Percentiles rank a stretch among this genome's conserved stretches.
These are phyloP conservation scores for Ustilago crameri DNA, from an alignment of 1,284 basidiomycete species.

Conservation along the genomic window DNA sequence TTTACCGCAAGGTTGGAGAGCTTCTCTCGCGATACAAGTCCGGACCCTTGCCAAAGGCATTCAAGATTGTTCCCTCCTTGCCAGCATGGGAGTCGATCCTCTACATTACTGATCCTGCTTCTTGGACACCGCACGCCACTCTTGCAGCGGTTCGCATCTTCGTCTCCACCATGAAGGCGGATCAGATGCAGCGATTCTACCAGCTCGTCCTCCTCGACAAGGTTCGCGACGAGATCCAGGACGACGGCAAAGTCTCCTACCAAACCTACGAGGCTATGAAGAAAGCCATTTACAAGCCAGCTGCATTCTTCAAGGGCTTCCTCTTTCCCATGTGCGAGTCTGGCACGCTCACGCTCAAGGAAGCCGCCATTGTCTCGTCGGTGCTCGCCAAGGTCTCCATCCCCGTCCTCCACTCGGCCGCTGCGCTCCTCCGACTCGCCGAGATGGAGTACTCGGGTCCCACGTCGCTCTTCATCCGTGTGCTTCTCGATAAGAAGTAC, in stretches of 20 bases:
- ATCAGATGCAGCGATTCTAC: slow-evolving; percentile 92
- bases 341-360: slow-evolving; percentile 86
- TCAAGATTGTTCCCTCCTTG: slow-evolving; percentile 97
- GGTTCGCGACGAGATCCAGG: slow-evolving; percentile 85
- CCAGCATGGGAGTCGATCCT: slow-evolving; percentile 96
- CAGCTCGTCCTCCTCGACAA: slow-evolving; percentile 91
- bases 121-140: slow-evolving; percentile 95
- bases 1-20: slow-evolving; percentile 86
- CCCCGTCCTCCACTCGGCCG: slow-evolving; percentile 94
- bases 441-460: slow-evolving; percentile 96
- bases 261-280: slow-evolving; percentile 94
- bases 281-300: slow-evolving; percentile 93
- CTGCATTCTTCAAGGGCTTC: slow-evolving; percentile 98
- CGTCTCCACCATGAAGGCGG: slow-evolving; percentile 94
- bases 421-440: slow-evolving; percentile 89
- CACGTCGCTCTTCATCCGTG: slow-evolving; percentile 95
- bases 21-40: slow-evolving; percentile 92
- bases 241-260: slow-evolving; percentile 85
- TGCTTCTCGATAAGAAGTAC: slow-evolving; percentile 97
- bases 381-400: slow-evolving; percentile 91
- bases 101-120: slow-evolving; percentile 88
- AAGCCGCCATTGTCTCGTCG: slow-evolving; percentile 93
- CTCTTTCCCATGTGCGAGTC: slow-evolving; percentile 90
- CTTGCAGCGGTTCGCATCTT: slow-evolving; percentile 94
- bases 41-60: slow-evolving; percentile 92